A percentile compares a stretch with the other conserved stretches of the same genome.
phyloP scores from a whole-genome alignment of 2,329 filamentous ascomycete species.

The Fusarium ambrosium region DNA sequence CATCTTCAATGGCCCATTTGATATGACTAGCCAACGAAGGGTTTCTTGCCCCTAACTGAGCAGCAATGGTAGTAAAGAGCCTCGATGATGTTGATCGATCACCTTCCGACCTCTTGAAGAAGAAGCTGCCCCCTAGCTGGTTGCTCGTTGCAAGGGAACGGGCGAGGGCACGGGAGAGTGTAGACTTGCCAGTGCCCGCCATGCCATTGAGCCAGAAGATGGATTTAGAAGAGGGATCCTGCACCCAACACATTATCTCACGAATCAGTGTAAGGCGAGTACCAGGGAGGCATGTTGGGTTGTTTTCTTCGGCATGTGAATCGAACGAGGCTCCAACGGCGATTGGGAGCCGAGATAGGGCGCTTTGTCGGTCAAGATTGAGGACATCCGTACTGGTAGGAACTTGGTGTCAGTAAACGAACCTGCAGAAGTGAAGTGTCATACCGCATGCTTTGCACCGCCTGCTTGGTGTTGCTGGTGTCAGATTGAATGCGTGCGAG shows the following conservation, averaged over 20 bases:
- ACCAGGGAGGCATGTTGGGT: background rate
- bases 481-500: background rate
- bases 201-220: background rate
- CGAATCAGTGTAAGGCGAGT: background rate
- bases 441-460: background rate
- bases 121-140: background rate
- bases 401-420: background rate
- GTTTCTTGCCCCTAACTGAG: background rate
- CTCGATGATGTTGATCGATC: background rate
- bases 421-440: background rate
- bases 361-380: background rate
- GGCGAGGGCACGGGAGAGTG: background rate
- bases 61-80: background rate
- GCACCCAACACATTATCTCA: background rate
- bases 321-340: background rate
- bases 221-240: background rate
- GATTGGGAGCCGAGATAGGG: background rate
- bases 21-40: background rate
- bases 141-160: background rate
- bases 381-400: background rate
- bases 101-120: background rate
- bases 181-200: background rate
- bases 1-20: background rate
- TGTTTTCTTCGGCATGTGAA: background rate
- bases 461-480: background rate